Evolutionary conservation across 108 stramenopile species (phyloP).

Genomic region (Conticribra weissflogii): DNA sequence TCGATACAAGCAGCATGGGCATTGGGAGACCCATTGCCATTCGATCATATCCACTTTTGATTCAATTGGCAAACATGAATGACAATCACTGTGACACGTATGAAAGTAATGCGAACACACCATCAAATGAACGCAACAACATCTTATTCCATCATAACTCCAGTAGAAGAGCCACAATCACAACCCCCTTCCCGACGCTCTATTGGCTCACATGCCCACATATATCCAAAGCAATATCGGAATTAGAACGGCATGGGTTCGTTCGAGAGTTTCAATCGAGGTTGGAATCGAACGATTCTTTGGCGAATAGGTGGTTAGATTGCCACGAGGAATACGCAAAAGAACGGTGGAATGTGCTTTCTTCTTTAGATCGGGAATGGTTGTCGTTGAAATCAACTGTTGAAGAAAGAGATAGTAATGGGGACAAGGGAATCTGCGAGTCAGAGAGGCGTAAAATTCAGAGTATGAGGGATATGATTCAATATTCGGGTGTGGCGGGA

Average conservation of each 20-base stretch:
- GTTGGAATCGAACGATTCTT: conserved; percentile 29
- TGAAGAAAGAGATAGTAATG: background rate
- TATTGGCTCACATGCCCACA: conserved; percentile 73
- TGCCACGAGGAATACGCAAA: conserved; percentile 67
- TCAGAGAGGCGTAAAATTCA: conserved; percentile 20
- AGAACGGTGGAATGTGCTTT: conserved; percentile 61
- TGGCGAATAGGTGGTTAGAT: conserved; percentile 29
- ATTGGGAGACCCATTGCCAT: conserved; percentile 65
- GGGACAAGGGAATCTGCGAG: background rate
- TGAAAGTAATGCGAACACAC: conserved; percentile 4
- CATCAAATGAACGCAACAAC: too few species aligned
- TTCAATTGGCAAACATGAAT: conserved; percentile 10
- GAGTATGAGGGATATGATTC: conserved; percentile 62
- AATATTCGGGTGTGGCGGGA: conserved; percentile 73
- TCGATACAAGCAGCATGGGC: conserved; percentile 26
- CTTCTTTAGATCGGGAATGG: conserved; percentile 49
- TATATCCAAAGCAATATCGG: conserved; percentile 62
- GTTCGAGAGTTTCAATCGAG: conserved; percentile 52
- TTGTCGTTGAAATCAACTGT: conserved; percentile 26
- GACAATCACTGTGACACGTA: background rate
- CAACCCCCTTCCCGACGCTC: conserved; percentile 77
- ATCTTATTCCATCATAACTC: too few species aligned
- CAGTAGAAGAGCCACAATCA: conserved; percentile 23
- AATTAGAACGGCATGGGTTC: conserved; percentile 67
- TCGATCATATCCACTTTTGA: conserved; percentile 64